Base-by-base conservation (phyloP, 441 rosid species). In the Geranium incanum region DNA sequence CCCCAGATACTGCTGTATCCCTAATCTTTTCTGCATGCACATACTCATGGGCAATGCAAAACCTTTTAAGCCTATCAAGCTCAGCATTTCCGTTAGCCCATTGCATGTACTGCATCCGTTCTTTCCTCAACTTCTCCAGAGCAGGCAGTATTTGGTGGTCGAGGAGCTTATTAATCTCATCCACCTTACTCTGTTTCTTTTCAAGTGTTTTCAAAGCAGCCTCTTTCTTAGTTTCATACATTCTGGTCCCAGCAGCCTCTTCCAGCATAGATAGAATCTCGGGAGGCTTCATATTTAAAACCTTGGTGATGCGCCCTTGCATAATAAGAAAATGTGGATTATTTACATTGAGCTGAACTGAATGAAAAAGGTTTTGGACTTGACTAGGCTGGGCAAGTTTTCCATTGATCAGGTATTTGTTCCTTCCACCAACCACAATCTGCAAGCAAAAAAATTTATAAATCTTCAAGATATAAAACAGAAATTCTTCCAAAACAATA, bases 161-260 rank as follows among this genome's bases (percentile, higher is more conserved):
- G 16, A 95, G 93, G 76, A 95, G 99, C 80, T 89, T 95, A 73
- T 92, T 87, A 7, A 95, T 91, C 82, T 95, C 98, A 68, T 92
- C 95, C 18, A 95, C 99, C 88, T 95, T 92, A 68, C 86, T 82
- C 79, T 95, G 99, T 82, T 95, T 95, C 80, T 91, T 95, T 74
- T 95, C 98, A 50, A 95, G 97, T 5, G 97, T 95, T 86, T 92
- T 95, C 60, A 95, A 43, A 0, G 98, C 97, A 67, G 88, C 87
- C 59, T 92, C 97, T 76, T 95, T 92, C 86, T 95, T 95, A 50
- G 91, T 95, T 79, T 95, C 99, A 5, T 95, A 95, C 99, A 95
- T 95, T 81, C 99, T 87, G n/a, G 99, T 95, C 63, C 99, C 99
- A 43, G 97, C 97, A 75, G 98, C 99, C 89, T 95, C 99, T 82